Base-by-base conservation (phyloP, 805 yeast species). In the Ogataea allantospora region DNA sequence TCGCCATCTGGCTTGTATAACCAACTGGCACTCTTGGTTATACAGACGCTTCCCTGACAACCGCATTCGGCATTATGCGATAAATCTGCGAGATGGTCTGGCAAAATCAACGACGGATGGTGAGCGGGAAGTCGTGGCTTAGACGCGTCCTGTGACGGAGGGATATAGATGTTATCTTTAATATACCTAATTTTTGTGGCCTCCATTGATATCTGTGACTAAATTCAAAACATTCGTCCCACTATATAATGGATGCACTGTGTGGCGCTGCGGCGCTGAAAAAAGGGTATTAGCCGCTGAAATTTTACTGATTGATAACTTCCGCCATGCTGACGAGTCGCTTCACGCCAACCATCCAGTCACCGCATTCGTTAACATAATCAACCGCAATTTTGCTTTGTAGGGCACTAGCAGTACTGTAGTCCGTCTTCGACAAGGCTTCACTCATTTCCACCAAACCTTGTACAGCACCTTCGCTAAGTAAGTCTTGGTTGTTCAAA, bases 291-390 rank as follows among this genome's bases (percentile, higher is more conserved):
- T 16, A 31, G 15, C 28, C 35, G 21, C 35, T 7, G 13, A 19
- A 14, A n/a, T n/a, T 27, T 30, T 20, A 30, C 22, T 36, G 34
- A 9, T 36, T 22, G 24, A 36, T 32, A 6, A 56, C 80, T 50
- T 75, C 78, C 11, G 70, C 77, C 75, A 93, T 86, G 46, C 82
- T 83, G 44, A 91, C 78, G 46, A 93, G 72, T 51, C 97, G 78
- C 62, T 83, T 88, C 31, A 93, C 82, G 51, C 99, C 99, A 21
- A 84, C 77, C 67, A 84, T 77, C 99, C 99, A 93, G 53, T 83
- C 79, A 10, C 95, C 96, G 47, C 83, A 77, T 60, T 89, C 95
- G 16, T 73, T 77, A 16, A 81, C 73, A 45, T 76, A 72, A 24
- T 75, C 72, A 6, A 87, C 72, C 15, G 83, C 75, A 43, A 93